Percentiles rank a stretch among this genome's conserved stretches.
Evolutionary conservation across 495 filamentous ascomycete species (phyloP).

Genomic region (Elaphomyces granulatus): DNA sequence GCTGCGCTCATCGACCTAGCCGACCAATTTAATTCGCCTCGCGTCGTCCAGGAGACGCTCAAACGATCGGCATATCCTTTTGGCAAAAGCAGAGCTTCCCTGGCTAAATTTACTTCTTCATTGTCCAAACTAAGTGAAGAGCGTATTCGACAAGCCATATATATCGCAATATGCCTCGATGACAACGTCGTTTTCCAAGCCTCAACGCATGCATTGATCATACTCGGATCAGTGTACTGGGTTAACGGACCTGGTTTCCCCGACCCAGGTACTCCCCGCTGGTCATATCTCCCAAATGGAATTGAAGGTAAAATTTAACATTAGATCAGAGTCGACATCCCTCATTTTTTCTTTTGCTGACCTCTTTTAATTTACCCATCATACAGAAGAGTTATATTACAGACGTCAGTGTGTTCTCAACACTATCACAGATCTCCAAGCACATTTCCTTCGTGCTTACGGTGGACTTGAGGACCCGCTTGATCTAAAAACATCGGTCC

Average conservation of each 20-base stretch:
- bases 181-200: conserved; percentile 14
- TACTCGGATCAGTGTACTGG: conserved; percentile 55
- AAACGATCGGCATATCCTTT: conserved; percentile 14
- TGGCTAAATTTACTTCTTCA: conserved; percentile 14
- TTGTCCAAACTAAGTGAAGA: conserved; percentile 26
- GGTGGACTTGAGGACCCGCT: conserved; percentile 23
- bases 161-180: conserved; percentile 21
- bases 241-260: conserved; percentile 15
- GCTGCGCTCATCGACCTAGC: conserved; percentile 24
- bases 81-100: conserved; percentile 16
- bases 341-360: conserved; percentile 5
- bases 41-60: conserved; percentile 11
- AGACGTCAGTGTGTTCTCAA: conserved; percentile 57
- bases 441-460: conserved; percentile 58
- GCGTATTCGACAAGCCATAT: conserved; percentile 26
- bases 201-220: conserved; percentile 40
- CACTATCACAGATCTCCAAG: conserved; percentile 61
- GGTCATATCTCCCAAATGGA: conserved; percentile 60
- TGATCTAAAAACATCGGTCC: conserved; percentile 9
- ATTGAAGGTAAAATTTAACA: conserved; percentile 53
- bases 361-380: too few relatives aligned
- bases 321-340: not conserved
- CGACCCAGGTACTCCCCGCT: conserved; percentile 28
- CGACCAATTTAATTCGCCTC: conserved; percentile 24
- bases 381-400: conserved; percentile 56